Conservation (phyloP, 2,329 filamentous ascomycete genomes). For the Curvularia hawaiiensis region DNA sequence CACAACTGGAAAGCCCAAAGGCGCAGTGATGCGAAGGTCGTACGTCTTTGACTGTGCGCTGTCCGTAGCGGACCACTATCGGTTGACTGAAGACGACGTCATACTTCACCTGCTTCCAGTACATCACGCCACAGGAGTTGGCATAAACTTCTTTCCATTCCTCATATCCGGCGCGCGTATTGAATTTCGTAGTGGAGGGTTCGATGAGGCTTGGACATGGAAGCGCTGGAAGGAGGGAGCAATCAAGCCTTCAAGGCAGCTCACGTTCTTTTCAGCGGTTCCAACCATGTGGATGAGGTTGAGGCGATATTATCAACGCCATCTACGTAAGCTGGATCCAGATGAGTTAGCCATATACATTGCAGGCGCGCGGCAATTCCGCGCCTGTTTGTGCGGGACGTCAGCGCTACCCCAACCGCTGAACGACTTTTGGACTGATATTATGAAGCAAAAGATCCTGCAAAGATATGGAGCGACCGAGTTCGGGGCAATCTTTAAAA, state of each 20-base stretch:
- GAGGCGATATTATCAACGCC: conserved; percentile 44
- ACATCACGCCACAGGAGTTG: conserved; percentile 45
- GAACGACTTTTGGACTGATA: conserved; percentile 56
- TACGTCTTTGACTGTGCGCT: conserved; percentile 47
- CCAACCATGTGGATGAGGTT: conserved; percentile 48
- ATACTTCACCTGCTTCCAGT: conserved; percentile 45
- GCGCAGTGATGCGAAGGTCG: conserved; percentile 51
- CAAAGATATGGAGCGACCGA: conserved; percentile 54
- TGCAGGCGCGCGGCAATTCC: conserved; percentile 49
- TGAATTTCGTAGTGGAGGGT: conserved; percentile 45
- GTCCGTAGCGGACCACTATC: conserved; percentile 42
- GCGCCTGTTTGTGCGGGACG: conserved; percentile 53
- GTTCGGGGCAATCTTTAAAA: conserved; percentile 52
- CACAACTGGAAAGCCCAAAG: conserved; percentile 54
- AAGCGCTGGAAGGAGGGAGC: conserved; percentile 41
- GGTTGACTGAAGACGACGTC: conserved; percentile 38
- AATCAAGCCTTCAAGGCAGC: conserved; percentile 22
- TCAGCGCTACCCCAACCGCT: conserved; percentile 57
- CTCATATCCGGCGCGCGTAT: conserved; percentile 40
- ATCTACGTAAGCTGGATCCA: conserved; percentile 36
- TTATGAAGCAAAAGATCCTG: conserved; percentile 51
- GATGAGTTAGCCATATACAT: conserved; percentile 48
- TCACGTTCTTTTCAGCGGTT: conserved; percentile 46
- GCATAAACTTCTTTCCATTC: conserved; percentile 45
- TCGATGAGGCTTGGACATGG: conserved; percentile 46